These are phyloP conservation scores for Annulohypoxylon moriforme DNA, from an alignment of 495 filamentous ascomycete genomes.

Conservation along the genomic window DNA sequence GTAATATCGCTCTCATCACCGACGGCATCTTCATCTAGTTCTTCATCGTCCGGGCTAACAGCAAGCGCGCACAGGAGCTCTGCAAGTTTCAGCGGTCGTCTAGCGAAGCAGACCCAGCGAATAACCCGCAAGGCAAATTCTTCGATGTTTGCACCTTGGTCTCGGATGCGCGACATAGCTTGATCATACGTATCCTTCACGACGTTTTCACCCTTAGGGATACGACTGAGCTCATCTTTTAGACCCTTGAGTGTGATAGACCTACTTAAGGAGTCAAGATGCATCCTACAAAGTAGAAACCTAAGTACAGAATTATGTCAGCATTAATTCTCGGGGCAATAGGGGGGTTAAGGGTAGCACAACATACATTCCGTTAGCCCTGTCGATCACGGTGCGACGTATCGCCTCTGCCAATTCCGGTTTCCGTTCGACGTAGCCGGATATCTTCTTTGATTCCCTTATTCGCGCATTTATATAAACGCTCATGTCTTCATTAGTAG, in stretches of 20 bases:
- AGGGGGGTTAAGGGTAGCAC: background rate
- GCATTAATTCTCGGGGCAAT: background rate
- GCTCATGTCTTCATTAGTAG: slow-evolving; percentile 49
- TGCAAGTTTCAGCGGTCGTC: slow-evolving; percentile 38
- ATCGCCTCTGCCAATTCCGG: slow-evolving; percentile 41
- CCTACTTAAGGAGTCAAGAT: slow-evolving; percentile 52
- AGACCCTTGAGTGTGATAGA: slow-evolving; percentile 50
- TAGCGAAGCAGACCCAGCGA: slow-evolving; percentile 48
- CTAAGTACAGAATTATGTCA: slow-evolving; percentile 32
- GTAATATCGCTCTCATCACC: slow-evolving; percentile 42
- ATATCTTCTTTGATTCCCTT: slow-evolving; percentile 40
- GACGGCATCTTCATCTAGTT: slow-evolving; percentile 48
- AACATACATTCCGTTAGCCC: slow-evolving; percentile 39
- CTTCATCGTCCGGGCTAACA: slow-evolving; percentile 29
- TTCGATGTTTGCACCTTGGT: slow-evolving; percentile 43
- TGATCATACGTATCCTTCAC: slow-evolving; percentile 52
- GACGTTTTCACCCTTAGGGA: slow-evolving; percentile 41
- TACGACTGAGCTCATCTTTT: slow-evolving; percentile 39
- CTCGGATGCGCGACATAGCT: slow-evolving; percentile 54
- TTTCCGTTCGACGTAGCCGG: slow-evolving; percentile 37
- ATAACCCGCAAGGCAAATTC: slow-evolving; percentile 47
- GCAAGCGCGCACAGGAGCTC: slow-evolving; percentile 55
- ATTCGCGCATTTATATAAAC: slow-evolving; percentile 51
- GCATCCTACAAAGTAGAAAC: slow-evolving; percentile 57
- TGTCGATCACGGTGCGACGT: slow-evolving; percentile 31